These are phyloP conservation scores for Monosporascus ibericus DNA, from an alignment of 2,329 filamentous ascomycete genomes.

Conservation along the genomic window DNA sequence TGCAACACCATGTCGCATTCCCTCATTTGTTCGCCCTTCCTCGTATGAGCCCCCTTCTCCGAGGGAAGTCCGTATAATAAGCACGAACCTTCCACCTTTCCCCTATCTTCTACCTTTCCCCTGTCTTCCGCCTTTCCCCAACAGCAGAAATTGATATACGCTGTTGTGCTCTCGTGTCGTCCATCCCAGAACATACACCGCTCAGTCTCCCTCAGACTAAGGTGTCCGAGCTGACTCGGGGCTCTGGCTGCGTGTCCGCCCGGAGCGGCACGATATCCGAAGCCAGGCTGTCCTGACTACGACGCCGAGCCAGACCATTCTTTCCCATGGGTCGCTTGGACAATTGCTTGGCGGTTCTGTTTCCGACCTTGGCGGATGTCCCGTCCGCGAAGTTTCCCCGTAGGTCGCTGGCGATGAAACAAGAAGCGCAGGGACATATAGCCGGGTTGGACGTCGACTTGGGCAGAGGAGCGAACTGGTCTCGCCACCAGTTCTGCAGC, in stretches of 20 bases:
- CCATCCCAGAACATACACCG: no score
- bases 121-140: no score
- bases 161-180: no score
- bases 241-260: constrained; percentile 7
- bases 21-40: no score
- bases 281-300: constrained; percentile 17
- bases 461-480: constrained; percentile 15
- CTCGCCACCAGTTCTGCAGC: constrained; percentile 19
- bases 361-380: not conserved
- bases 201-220: not conserved
- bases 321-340: constrained; percentile 6
- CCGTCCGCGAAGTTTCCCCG: constrained; percentile 3
- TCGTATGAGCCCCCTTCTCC: no score
- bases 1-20: no score
- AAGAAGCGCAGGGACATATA: constrained; percentile 21
- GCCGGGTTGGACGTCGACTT: constrained; percentile 8
- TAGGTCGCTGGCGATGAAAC: constrained; percentile 14
- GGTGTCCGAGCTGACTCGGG: constrained; percentile 12
- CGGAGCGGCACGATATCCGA: constrained; percentile 21
- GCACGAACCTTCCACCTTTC: no score
- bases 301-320: constrained; percentile 5
- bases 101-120: no score
- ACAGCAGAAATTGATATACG: no score
- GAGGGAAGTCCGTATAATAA: no score
- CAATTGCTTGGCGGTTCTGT: constrained; percentile 5